Conservation (phyloP, 331 rosid species). For the Dryas integrifolia region DNA sequence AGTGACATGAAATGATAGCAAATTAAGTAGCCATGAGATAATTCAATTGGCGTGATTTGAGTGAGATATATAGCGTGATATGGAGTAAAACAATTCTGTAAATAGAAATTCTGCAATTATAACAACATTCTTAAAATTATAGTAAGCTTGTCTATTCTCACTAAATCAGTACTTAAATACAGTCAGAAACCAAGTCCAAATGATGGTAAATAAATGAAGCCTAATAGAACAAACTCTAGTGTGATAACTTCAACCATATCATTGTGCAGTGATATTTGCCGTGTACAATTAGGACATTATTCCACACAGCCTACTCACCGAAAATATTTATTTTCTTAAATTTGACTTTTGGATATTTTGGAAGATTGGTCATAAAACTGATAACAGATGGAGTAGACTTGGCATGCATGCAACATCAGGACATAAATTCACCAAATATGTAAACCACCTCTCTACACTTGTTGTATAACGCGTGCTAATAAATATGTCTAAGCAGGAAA, state of each 20-base stretch:
- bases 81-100: background rate
- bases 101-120: background rate
- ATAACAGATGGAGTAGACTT: conserved; percentile 11
- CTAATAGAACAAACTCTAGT: conserved; percentile 19
- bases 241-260: conserved; percentile 22
- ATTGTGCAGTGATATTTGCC: conserved; percentile 6
- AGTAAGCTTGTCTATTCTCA: background rate
- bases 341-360: background rate
- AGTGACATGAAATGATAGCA: background rate
- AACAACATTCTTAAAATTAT: background rate
- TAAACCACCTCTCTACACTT: background rate
- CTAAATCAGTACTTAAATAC: background rate
- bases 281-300: conserved; percentile 13
- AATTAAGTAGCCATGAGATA: too few relatives aligned
- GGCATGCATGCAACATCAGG: conserved; percentile 22
- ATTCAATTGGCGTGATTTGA: too few relatives aligned
- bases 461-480: conserved; percentile 4
- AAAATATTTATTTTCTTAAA: background rate
- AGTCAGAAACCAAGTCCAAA: conserved; percentile 10
- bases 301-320: background rate
- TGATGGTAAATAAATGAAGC: conserved; percentile 5
- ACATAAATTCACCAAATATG: conserved; percentile 10
- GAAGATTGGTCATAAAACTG: conserved; percentile 6
- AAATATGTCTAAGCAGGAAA: background rate
- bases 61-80: too few relatives aligned